phyloP scores from a whole-genome alignment of 2,329 filamentous ascomycete species.

The Exophiala calicioides region DNA sequence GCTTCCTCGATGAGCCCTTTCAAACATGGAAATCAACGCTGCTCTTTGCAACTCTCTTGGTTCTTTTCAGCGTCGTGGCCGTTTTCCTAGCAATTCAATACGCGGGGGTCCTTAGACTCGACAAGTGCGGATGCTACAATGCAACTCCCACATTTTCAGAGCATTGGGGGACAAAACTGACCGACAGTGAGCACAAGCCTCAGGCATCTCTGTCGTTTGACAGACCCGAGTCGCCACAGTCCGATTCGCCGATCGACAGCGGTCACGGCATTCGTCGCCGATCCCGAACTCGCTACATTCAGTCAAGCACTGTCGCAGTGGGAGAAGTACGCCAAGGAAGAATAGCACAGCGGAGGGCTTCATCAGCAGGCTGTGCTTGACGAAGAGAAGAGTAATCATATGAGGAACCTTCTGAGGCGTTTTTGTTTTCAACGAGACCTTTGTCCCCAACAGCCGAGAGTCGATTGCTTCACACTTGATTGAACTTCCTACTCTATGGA shows the following conservation, averaged over 20 bases:
- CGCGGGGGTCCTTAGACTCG: slow-evolving; percentile 9
- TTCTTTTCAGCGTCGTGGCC: slow-evolving; percentile 5
- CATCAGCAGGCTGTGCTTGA: slow-evolving; percentile 1
- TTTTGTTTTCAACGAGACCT: too few relatives aligned
- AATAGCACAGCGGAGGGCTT: slow-evolving; percentile 25
- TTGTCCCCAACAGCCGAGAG: too few relatives aligned
- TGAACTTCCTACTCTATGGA: too few relatives aligned
- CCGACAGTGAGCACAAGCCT: not conserved
- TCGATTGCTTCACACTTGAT: too few relatives aligned
- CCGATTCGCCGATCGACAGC: not conserved
- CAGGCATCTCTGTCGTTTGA: not conserved
- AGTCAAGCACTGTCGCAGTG: slow-evolving; percentile 13
- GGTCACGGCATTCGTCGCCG: slow-evolving; percentile 7
- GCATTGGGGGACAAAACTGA: not conserved
- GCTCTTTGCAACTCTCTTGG: slow-evolving; percentile 6
- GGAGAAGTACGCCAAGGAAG: slow-evolving; percentile 23
- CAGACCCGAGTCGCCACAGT: not conserved
- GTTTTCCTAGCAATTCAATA: slow-evolving; percentile 22
- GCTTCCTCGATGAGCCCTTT: slow-evolving; percentile 25
- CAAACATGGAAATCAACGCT: slow-evolving; percentile 21
- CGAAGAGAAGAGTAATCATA: not conserved
- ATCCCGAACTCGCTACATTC: slow-evolving; percentile 4
- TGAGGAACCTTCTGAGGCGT: too few relatives aligned
- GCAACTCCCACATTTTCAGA: slow-evolving; percentile 7
- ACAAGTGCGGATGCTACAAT: not conserved